Conservation (phyloP, 345 rosid genomes). For the Arabidopsis thaliana region DNA sequence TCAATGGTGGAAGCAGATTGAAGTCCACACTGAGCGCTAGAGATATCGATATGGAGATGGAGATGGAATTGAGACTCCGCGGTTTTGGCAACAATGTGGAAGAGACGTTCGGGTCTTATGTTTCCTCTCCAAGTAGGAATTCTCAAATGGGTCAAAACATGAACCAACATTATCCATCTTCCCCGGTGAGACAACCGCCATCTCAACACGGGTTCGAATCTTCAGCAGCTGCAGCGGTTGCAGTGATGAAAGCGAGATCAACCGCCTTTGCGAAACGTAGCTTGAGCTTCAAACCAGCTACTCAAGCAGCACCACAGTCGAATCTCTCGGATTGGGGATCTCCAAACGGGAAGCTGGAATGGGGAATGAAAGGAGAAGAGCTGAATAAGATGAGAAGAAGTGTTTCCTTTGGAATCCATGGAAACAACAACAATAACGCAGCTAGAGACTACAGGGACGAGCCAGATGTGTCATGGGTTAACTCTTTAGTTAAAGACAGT, state of each 20-base stretch:
- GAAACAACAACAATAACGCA: constrained; percentile 50
- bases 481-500: constrained; percentile 76
- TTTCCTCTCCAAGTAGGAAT: constrained; percentile 61
- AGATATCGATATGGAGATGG: constrained; percentile 71
- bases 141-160: constrained; percentile 64
- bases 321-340: constrained; percentile 78
- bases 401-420: constrained; percentile 78
- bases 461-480: constrained; percentile 97
- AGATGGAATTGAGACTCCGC: constrained; percentile 65
- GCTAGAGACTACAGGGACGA: constrained; percentile 52
- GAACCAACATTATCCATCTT: constrained; percentile 71
- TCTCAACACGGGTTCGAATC: constrained; percentile 73
- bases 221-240: constrained; percentile 84
- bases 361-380: constrained; percentile 95
- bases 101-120: constrained; percentile 63
- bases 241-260: constrained; percentile 91
- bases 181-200: constrained; percentile 46
- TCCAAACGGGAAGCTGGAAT: constrained; percentile 83
- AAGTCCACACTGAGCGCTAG: constrained; percentile 78
- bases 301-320: constrained; percentile 52
- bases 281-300: constrained; percentile 64
- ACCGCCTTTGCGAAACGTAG: constrained; percentile 88
- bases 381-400: constrained; percentile 83
- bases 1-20: constrained; percentile 74
- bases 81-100: constrained; percentile 51